Base-by-base conservation (phyloP, 768 basidiomycete species). In the Suillus brevipes region DNA sequence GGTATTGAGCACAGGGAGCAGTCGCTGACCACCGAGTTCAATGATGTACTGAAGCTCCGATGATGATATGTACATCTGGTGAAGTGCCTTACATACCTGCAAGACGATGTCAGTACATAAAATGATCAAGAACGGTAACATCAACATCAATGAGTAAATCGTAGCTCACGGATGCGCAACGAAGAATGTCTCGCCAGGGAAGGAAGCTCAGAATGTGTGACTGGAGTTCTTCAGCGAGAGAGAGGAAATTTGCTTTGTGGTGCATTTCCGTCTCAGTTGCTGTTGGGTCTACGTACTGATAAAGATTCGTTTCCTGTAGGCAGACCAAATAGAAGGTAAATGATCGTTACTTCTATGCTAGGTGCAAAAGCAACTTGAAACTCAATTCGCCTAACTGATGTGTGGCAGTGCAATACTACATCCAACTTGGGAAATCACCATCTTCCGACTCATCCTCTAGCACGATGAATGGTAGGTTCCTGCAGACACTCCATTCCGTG, bases 401-500 rank as follows among this genome's bases (percentile, higher is more conserved):
- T 36, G 56, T 57, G 36, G 56, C 56, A 23, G 56, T 56, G 55
- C n/a, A 56, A 36, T 18, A 23, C 34, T 36, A 9, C 31, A 31
- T 31, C 31, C 31, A 31, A 31, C 31, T 31, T 31, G 31, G 31
- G 31, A 31, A 31, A 31, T 31, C 4, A 31, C 31, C 31, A 31
- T 31, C 31, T 31, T 31, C 31, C 31, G 31, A 31, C 31, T 31
- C 31, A 4, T 31, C 31, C 31, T 31, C 31, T 31, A 31, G 31
- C 31, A 47, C 14, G 57, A 42, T 57, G 56, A 57, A 57, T 23
- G 56, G 56, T 57, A 57, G 56, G 56, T 37, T 37, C 13, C 3
- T 40, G 40, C 25, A 25, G 25, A 40, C 20, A 28, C 16, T 42
- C 16, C 3, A 3, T 20, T 42, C 16, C 7, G 25, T 42, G 18